Base-by-base conservation (phyloP, 2,329 filamentous ascomycete species). In the Huntiella abstrusa region DNA sequence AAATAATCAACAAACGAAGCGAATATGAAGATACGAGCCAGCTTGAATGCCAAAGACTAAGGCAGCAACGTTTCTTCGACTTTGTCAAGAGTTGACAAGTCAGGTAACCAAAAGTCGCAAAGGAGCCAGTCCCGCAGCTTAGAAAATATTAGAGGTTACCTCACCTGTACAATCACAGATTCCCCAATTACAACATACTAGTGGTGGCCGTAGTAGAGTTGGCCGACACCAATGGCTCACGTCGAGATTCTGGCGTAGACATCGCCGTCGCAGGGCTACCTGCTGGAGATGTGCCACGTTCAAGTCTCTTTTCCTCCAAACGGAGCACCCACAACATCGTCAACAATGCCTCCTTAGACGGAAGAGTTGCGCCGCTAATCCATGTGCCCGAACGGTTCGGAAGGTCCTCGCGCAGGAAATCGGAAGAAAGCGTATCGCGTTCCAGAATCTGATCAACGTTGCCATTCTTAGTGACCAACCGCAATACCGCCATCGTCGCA, bases 401-500 rank as follows among this genome's bases (percentile, higher is more conserved):
- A 52, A 55, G 54, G 52, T 57, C 55, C 41, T 56, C 64, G 60
- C 61, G 60, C 62, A 59, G 58, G 52, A 51, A 59, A 55, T 55
- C 45, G 51, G 56, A 52, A 56, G 56, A 60, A 56, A 52, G 51
- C 54, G 50, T 49, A 54, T 53, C 16, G 35, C 10, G 54, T 54
- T 56, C 59, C 55, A 57, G 63, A 62, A 64, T 65, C 61, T 58
- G 64, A 56, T 64, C 60, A 54, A 69, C 63, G 56, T 59, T 37
- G 4, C 11, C 56, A 64, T 67, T 63, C 62, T 76, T 65, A 75
- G 72, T 75, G 61, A 71, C 72, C 69, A 73, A 78, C 76, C 75
- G 76, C 76, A 80, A 73, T 67, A 70, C 73, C 70, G 61, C 71
- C 73, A 77, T 70, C 73, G 76, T 80, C 76, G 76, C 76, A 79